Base-by-base conservation (phyloP, 2,329 filamentous ascomycete species). In the Saccharata proteae region DNA sequence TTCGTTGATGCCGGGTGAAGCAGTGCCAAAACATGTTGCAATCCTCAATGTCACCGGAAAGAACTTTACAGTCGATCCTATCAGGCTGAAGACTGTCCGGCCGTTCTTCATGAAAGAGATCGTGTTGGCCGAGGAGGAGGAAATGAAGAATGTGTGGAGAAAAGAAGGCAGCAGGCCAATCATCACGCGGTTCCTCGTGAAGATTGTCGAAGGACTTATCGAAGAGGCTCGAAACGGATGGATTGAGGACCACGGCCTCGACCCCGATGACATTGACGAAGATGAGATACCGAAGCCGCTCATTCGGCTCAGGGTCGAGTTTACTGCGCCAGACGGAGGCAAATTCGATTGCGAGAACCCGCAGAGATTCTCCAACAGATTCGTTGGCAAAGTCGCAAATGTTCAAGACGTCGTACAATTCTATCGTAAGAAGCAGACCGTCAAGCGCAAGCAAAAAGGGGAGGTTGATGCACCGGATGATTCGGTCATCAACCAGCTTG, bases 381-480 rank as follows among this genome's bases (percentile, higher is more conserved):
- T 96, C 44, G 69, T 80, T 1, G 80, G 77, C n/a, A 81, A 75
- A 47, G 88, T 98, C 1, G 90, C 90, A 37, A 98, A 98, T 49
- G 77, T 78, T 7, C 92, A 86, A 43, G 90, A 98, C 45, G 84
- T 98, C 1, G 77, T 98, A 1, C 80, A 88, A 47, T 96, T 93
- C 51, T 77, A 94, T 54, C 74, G 83, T 34, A 93, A 88, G 58
- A 96, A 93, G 58, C 71, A 71, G n/a, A 57, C 54, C 2, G 47
- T 57, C 4, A 61, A 39, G 10, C 46, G 57, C 38, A 61, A 53
- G 18, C 56, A 64, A 25, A 70, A 67, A 34, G 62, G 61, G 17
- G 64, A 65, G 3, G 49, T 61, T 3, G 69, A 76, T 1, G 61
- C 80, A 30, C 69, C 79, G 0, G 78, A 83, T 26, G 70, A 74